Evolutionary conservation across 2,329 filamentous ascomycete species (phyloP).

Genomic region (Drechslerella stenobrocha): DNA sequence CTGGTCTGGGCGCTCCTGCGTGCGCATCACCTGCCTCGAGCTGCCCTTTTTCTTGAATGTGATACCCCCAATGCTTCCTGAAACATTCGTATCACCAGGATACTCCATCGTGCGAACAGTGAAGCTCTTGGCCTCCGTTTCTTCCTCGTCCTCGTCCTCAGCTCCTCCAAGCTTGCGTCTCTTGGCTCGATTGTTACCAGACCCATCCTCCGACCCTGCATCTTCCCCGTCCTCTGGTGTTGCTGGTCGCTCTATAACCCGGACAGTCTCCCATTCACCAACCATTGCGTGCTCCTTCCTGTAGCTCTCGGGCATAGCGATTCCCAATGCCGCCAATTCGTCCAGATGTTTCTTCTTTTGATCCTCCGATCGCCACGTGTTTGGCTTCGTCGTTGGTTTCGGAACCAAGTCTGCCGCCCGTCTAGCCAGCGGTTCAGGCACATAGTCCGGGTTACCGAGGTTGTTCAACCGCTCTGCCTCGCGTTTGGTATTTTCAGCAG

Average conservation of each 20-base stretch:
- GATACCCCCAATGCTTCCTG: constrained; percentile 56
- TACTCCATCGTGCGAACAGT: constrained; percentile 53
- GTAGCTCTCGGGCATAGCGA: constrained; percentile 78
- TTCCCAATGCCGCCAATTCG: constrained; percentile 83
- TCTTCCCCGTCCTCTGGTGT: constrained; percentile 57
- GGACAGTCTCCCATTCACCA: constrained; percentile 80
- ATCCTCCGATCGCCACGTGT: constrained; percentile 46
- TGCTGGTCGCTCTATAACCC: constrained; percentile 60
- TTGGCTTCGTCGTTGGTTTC: constrained; percentile 24
- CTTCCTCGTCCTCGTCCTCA: constrained; percentile 53
- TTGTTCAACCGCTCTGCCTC: constrained; percentile 87
- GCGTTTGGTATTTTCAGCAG: constrained; percentile 77
- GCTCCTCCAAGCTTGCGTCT: constrained; percentile 58
- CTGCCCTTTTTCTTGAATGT: constrained; percentile 56
- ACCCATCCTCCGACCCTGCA: constrained; percentile 58
- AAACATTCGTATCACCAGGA: constrained; percentile 51
- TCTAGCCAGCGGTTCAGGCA: constrained; percentile 54
- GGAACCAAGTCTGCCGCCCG: constrained; percentile 61
- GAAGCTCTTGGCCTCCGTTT: constrained; percentile 50
- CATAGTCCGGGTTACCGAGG: constrained; percentile 52
- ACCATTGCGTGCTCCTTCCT: constrained; percentile 80
- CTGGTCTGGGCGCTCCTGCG: constrained; percentile 53
- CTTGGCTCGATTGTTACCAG: constrained; percentile 68
- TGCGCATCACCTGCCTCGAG: constrained; percentile 40
- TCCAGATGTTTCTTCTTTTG: constrained; percentile 80